Evolutionary conservation across 2,329 filamentous ascomycete species (phyloP).

Genomic region (Aureobasidium sp.): DNA sequence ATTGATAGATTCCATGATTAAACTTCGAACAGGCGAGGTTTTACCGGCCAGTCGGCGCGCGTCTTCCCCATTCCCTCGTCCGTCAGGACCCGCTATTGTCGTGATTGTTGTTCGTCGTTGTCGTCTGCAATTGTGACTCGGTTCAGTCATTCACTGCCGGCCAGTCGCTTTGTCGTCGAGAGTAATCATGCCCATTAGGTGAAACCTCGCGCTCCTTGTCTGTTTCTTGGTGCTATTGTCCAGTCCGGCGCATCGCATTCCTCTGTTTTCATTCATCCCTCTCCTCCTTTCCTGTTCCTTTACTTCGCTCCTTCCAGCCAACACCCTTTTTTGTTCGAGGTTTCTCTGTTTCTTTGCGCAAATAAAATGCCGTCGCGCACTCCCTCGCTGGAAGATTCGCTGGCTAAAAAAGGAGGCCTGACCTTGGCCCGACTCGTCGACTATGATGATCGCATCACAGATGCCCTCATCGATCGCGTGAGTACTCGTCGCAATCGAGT

Average conservation of each 20-base stretch:
- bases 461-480: conserved; percentile 92
- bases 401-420: conserved; percentile 59
- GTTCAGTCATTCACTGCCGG: not conserved
- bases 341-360: not conserved
- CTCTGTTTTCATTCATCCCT: conserved; percentile 5
- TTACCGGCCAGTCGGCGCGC: not conserved
- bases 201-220: not conserved
- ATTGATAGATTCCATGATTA: not conserved
- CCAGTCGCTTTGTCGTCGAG: not conserved
- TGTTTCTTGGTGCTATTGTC: conserved; percentile 10
- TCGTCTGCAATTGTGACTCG: not conserved
- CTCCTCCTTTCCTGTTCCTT: not conserved
- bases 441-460: conserved; percentile 93
- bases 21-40: not conserved
- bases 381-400: conserved; percentile 34
- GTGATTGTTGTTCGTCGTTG: not conserved
- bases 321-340: not conserved
- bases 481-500: conserved; percentile 29
- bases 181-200: conserved; percentile 4
- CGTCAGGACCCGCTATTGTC: not conserved
- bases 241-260: conserved; percentile 11
- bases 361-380: conserved; percentile 18
- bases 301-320: not conserved
- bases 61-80: not conserved
- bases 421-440: conserved; percentile 80